These are phyloP conservation scores for Kuraishia ogatae DNA, from an alignment of 805 yeast genomes.

Conservation along the genomic window DNA sequence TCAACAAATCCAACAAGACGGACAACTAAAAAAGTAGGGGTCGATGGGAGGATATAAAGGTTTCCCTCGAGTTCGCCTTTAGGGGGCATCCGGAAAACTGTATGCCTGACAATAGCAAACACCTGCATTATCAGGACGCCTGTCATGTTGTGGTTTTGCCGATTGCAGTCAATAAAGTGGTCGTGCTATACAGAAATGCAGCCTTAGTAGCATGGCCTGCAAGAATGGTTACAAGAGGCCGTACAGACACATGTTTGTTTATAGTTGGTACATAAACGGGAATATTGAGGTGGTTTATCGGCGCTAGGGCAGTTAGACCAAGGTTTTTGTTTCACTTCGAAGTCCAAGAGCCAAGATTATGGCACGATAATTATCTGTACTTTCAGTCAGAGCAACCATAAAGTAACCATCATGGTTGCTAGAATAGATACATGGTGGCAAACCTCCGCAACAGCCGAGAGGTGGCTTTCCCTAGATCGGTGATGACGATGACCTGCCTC, in stretches of 20 bases:
- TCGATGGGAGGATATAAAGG: background rate
- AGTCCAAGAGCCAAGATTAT: too few relatives aligned
- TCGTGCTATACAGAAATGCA: background rate
- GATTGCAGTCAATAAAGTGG: background rate
- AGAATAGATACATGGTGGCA: background rate
- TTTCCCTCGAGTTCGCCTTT: background rate
- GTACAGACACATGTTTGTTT: background rate
- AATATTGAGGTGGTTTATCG: background rate
- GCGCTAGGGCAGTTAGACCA: background rate
- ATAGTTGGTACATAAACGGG: background rate
- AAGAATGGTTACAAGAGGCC: background rate
- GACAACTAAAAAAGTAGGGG: background rate
- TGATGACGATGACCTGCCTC: background rate
- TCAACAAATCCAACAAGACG: background rate
- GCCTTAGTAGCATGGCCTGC: background rate
- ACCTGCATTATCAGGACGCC: background rate
- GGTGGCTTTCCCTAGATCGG: background rate
- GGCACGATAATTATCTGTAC: background rate
- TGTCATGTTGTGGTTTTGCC: background rate
- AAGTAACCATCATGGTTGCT: background rate
- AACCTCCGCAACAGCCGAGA: background rate
- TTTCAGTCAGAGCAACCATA: background rate
- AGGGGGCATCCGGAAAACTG: background rate
- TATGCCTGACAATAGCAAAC: background rate
- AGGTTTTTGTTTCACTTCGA: too few relatives aligned